Conservation (phyloP, 331 rosid genomes). For the Acacia pycnantha region DNA sequence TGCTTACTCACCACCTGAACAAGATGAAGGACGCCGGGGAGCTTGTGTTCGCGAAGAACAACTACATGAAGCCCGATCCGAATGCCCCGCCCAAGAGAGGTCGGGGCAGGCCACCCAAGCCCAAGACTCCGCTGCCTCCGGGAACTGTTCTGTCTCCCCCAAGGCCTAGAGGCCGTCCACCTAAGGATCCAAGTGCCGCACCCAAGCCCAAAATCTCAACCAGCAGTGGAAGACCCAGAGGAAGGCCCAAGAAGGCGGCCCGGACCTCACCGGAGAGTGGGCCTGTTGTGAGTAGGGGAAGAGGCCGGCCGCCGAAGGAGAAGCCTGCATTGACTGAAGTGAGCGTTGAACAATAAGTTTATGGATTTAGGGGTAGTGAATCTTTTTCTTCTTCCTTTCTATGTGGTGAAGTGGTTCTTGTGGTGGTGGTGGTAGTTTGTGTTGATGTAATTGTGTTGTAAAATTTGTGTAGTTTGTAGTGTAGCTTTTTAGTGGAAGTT, state of each 20-base stretch:
- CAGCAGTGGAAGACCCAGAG: constrained; percentile 59
- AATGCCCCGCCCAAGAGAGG: constrained; percentile 78
- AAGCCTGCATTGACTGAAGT: constrained; percentile 49
- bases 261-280: not conserved
- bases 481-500: constrained; percentile 31
- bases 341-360: constrained; percentile 43
- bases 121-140: constrained; percentile 29
- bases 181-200: constrained; percentile 58
- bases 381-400: not conserved
- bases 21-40: constrained; percentile 72
- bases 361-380: not conserved
- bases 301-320: constrained; percentile 77
- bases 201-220: constrained; percentile 41
- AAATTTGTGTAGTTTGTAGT: constrained; percentile 34
- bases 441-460: constrained; percentile 34
- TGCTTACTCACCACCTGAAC: constrained; percentile 59
- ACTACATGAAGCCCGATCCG: constrained; percentile 67
- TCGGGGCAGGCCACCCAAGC: constrained; percentile 83
- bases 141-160: not conserved
- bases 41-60: constrained; percentile 68
- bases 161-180: constrained; percentile 67
- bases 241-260: constrained; percentile 67
- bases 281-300: constrained; percentile 28
- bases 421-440: constrained; percentile 2
- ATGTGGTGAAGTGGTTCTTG: constrained; percentile 8